Conservation (phyloP, 192 early-diverging fungal species). For the Cladochytrium replicatum region DNA sequence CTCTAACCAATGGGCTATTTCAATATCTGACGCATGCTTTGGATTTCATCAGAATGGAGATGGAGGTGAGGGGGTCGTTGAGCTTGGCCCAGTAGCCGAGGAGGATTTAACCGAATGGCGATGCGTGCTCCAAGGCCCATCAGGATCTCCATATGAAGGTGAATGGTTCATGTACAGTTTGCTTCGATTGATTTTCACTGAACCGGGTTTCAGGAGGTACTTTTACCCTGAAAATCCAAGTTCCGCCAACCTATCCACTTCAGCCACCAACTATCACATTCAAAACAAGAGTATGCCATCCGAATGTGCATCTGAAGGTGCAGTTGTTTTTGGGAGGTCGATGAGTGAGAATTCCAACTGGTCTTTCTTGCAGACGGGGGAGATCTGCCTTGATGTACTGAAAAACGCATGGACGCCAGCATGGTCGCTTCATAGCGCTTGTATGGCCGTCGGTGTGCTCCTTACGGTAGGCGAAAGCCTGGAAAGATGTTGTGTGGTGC, state of each 20-base stretch:
- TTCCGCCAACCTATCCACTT: conserved; percentile 69
- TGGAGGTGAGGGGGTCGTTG: no score
- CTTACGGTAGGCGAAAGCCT: conserved; percentile 55
- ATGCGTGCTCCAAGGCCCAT: conserved; percentile 52
- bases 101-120: conserved; percentile 63
- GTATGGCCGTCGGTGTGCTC: conserved; percentile 72
- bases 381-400: conserved; percentile 94
- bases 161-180: no score
- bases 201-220: conserved; percentile 43
- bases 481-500: neutral
- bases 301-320: conserved; percentile 91
- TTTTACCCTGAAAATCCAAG: conserved; percentile 57
- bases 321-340: neutral
- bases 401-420: conserved; percentile 91
- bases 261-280: conserved; percentile 69
- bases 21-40: no score
- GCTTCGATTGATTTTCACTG: neutral
- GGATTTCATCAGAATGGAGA: no score
- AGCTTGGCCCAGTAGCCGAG: conserved; percentile 52
- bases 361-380: conserved; percentile 58
- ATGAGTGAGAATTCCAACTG: neutral
- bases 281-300: conserved; percentile 71
- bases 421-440: conserved; percentile 83
- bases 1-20: no score
- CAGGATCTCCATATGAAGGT: conserved; percentile 63